Evolutionary conservation across 371 early-diverging fungal species (phyloP).

Genomic region (Saksenaea oblongispora): DNA sequence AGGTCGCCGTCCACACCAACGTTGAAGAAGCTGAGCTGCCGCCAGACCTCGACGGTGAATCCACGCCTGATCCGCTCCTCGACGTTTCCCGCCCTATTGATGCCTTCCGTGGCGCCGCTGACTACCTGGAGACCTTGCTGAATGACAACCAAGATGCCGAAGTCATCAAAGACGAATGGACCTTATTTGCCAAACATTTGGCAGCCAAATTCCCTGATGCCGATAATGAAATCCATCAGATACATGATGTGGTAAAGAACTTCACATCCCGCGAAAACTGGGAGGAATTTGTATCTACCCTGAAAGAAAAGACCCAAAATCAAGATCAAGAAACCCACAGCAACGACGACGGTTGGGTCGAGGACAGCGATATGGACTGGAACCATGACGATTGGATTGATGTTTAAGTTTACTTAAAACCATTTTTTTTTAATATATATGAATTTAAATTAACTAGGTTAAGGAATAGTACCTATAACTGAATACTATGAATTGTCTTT

Average conservation of each 20-base stretch:
- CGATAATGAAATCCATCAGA: not conserved
- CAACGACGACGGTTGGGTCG: not conserved
- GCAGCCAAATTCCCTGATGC: slow-evolving; percentile 7
- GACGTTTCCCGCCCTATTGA: not conserved
- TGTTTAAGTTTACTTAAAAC: not conserved
- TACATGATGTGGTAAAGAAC: slow-evolving; percentile 3
- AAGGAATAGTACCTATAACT: no score
- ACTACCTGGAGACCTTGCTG: not conserved
- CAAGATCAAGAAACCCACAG: slow-evolving; percentile 20
- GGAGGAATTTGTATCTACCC: slow-evolving; percentile 6
- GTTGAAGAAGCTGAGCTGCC: not conserved
- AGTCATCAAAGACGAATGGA: slow-evolving; percentile 13
- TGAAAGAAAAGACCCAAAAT: slow-evolving; percentile 17
- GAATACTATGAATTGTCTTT: no score
- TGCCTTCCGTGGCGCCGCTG: slow-evolving; percentile 9
- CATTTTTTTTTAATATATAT: not conserved
- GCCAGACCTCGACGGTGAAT: no score
- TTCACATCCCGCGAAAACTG: slow-evolving; percentile 11
- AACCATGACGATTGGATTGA: not conserved
- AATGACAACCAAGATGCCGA: not conserved
- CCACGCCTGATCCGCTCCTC: no score
- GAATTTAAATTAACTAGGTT: no score
- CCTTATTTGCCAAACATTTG: slow-evolving; percentile 4
- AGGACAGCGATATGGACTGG: slow-evolving; percentile 10
- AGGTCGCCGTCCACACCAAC: not conserved